Evolutionary conservation across 371 early-diverging fungal genomes (phyloP), one percentile per base, ranked within the genome.

Genomic region (Apophysomyces ossiformis): DNA sequence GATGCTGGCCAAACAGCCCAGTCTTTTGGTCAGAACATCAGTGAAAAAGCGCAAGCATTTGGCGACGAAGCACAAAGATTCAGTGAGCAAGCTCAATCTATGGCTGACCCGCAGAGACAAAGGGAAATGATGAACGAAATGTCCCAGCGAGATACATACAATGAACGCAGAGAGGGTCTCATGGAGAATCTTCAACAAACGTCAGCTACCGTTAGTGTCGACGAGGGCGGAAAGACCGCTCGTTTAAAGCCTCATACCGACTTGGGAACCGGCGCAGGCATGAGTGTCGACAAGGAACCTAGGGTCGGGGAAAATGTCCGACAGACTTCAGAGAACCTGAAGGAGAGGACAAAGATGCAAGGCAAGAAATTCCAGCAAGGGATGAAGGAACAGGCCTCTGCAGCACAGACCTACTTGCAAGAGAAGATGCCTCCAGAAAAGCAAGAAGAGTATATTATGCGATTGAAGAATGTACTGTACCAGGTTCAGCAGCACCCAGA

Each of bases 401-500:
- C 64, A 38, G 68, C 69, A n/a, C 67, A 36, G 7, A 26, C 35
- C 11, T 68, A 72, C 44, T 66, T 71, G 16, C 71, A 71, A 15
- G 69, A 73, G 8, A 79, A 77, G 56, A 38, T 85, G 41, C 78
- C 79, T 7, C 64, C 74, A 15, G 84, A 85, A 65, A 77, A 71
- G 44, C 79, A 76, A 47, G 64, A 74, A n/a, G 82, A 66, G 12
- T 65, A 84, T 13, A 61, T 84, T 8, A 68, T 71, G 41, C 81
- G 84, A 35, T 78, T 87, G 50, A 77, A 80, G 58, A 15, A 37
- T 1, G 71, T 79, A 11, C n/a, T 86, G n/a, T 67, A 64, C 11
- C 73, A 85, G 63, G 74, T 87, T 32, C 86, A 87, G 45, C 62
- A 71, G 9, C 66, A 87, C 9, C 74, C 83, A 0, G 81, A 85